These are phyloP conservation scores for Ziziphus jujuba DNA, from an alignment of 306 rosid species.

Conservation along the genomic window DNA sequence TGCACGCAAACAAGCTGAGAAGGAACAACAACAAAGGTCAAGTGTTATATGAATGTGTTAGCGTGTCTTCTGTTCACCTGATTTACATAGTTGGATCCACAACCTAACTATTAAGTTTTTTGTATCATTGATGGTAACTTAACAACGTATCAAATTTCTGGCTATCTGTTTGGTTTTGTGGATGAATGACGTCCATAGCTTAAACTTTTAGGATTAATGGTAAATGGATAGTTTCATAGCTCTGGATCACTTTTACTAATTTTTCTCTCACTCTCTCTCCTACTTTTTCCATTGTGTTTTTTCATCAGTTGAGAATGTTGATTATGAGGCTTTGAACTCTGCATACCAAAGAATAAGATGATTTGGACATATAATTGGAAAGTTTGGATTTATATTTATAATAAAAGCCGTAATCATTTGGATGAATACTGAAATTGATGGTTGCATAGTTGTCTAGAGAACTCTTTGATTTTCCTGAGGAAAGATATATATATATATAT, in stretches of 20 bases:
- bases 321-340: neutral
- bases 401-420: no score
- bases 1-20: slow-evolving; percentile 87
- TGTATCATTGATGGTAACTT: no score
- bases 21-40: slow-evolving; percentile 88
- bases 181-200: no score
- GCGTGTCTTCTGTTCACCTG: neutral
- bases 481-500: no score
- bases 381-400: neutral
- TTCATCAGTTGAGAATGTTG: neutral
- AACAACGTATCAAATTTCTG: no score
- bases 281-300: no score
- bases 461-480: no score
- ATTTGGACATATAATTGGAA: neutral
- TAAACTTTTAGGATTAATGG: no score
- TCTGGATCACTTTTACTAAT: neutral
- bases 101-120: no score
- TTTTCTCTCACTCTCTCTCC: neutral
- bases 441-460: no score
- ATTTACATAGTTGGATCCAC: neutral
- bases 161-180: no score
- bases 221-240: neutral
- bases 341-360: neutral
- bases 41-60: slow-evolving; percentile 4
- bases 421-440: no score